Evolutionary conservation across 257 asterid species (phyloP), one percentile per base, ranked within the genome.

Genomic region (Solanum corneliomulleri): DNA sequence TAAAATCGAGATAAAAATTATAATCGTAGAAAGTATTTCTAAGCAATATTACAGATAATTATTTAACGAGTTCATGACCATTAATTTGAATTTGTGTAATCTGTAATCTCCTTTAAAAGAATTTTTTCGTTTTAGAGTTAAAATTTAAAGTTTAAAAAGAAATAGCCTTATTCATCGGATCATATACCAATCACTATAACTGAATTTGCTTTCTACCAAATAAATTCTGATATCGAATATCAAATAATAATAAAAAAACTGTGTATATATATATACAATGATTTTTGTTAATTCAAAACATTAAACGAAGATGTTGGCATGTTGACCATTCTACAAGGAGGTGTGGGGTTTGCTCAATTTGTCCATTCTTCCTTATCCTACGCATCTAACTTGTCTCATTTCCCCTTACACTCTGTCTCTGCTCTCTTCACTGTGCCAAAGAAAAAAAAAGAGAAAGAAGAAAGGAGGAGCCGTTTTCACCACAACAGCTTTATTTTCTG

Each of bases 401-500:
- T 56, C 33, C 81, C 85, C 45, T 87, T 42, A 86, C 60, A 44
- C 75, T 86, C 82, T 83, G 56, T 86, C 70, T 64, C 88, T 39
- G 71, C 52, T 76, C 87, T n/a, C 83, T 77, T 25, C 69, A 52
- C 87, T 33, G 58, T 74, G 86, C 15, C 7, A 23, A 62, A n/a
- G n/a, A 4, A 62, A 47, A 45, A 10, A 10, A 62, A 49, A 31
- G 88, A 95, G 91, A 85, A 86, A 29, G 92, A 87, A 95, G 91
- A 85, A 86, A 29, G 92, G 92, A 88, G 87, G 91, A 71, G 95
- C 96, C 95, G 93, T 90, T 93, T 91, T 94, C 96, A 91, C 91
- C 85, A 45, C 84, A 89, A 52, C 91, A 90, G 88, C 91, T 52
- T 85, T 90, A 80, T 80, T 72, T 72, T 74, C 52, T 74, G 81